Evolutionary conservation across 257 asterid species (phyloP), one percentile per base, ranked within the genome.

Genomic region (Plectranthus barbatus): DNA sequence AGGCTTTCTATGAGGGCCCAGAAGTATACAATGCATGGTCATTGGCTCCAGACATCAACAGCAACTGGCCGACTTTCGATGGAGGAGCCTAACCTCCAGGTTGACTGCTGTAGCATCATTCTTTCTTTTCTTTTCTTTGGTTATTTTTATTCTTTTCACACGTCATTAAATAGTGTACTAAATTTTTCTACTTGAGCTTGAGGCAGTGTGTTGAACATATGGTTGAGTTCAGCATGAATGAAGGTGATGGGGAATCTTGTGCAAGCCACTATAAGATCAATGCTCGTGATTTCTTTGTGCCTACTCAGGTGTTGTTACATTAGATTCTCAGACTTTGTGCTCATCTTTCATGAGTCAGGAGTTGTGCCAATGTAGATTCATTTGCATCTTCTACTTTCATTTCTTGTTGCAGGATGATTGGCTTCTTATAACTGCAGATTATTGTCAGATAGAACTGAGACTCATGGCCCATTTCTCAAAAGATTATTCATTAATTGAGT

Each of bases 1-100:
- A 86, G 81, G 79, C 96, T 85, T 72, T 89, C 94, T 62, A 72
- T 78, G 72, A 85, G 93, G 82, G 68, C 90, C 40, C 95, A 85
- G 53, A 86, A 77, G 83, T 85, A 92, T 75, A 89, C 95, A 39
- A 73, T 92, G 68, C 99, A 86, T 72, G 99, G 99, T 58, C 97
- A 76, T 83, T 89, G 99, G 99, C 93, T 89, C 75, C 99, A 92
- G 81, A 92, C 97, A 20, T 86, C 97, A 51, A 92, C 99, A 24
- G 93, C 97, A 31, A 92, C 99, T 15, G 99, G 97, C 26, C 79
- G 97, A 48, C 95, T 92, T 68, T 89, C 99, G 37, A 89, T 89
- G 95, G 97, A 89, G 81, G 97, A 92, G 72, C 99, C 99, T 47
- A 92, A 92, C 65, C 99, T 92, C 73, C 99, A 92, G 99, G 99